Evolutionary conservation across 1,284 basidiomycete species (phyloP).

Genomic region (Trichosporon sp.): DNA sequence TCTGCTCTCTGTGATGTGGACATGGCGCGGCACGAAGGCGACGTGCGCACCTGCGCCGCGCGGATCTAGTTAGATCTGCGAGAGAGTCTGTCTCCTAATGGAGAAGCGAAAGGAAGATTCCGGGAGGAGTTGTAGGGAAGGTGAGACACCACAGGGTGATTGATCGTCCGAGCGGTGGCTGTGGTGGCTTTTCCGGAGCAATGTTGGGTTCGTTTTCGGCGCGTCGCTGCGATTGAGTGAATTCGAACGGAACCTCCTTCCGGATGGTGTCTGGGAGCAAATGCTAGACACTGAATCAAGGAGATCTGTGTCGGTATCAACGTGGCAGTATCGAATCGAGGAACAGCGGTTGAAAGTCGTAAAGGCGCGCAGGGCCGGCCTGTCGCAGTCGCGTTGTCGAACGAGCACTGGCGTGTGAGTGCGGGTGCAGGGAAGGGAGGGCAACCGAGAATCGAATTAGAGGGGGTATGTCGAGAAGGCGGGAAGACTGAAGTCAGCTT

Average conservation of each 20-base stretch:
- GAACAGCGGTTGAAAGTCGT: neutral
- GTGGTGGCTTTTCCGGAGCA: neutral
- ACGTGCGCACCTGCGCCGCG: conserved; percentile 17
- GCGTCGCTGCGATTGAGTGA: neutral
- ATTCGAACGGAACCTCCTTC: too few species aligned
- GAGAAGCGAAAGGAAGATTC: neutral
- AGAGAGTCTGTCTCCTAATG: neutral
- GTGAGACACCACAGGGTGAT: conserved; percentile 15
- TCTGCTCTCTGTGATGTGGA: neutral
- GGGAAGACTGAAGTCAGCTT: neutral
- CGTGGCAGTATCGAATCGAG: neutral
- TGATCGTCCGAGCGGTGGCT: conserved; percentile 12
- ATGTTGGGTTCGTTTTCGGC: neutral
- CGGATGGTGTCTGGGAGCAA: too few species aligned
- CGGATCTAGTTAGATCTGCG: conserved; percentile 10
- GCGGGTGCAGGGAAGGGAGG: neutral
- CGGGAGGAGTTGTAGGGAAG: neutral
- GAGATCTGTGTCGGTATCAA: too few species aligned
- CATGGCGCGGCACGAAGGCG: conserved; percentile 17
- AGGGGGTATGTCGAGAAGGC: neutral
- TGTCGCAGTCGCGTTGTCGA: neutral
- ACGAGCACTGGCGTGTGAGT: neutral
- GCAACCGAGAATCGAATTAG: neutral
- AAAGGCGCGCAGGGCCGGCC: neutral
- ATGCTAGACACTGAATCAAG: too few species aligned